These are phyloP conservation scores for Exserohilum turcica DNA, from an alignment of 2,329 filamentous ascomycete species.

Conservation along the genomic window DNA sequence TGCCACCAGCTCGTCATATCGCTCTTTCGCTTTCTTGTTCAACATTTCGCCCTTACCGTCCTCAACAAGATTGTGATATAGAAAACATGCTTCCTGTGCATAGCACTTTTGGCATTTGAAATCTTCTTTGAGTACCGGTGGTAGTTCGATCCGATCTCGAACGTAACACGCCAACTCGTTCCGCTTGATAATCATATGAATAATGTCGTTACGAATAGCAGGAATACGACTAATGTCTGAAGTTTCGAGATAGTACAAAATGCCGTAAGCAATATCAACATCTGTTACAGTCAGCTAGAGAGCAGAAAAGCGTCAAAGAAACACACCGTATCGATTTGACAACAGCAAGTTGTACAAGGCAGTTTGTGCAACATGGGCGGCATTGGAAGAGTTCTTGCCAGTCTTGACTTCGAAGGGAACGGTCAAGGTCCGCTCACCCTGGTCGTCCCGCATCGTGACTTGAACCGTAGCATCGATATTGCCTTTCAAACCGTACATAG, in stretches of 20 bases:
- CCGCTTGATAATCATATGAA: slow-evolving; percentile 95
- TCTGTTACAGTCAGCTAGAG: slow-evolving; percentile 56
- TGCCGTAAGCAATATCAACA: slow-evolving; percentile 84
- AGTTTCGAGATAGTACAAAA: slow-evolving; percentile 94
- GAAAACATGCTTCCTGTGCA: slow-evolving; percentile 86
- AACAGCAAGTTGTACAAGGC: slow-evolving; percentile 90
- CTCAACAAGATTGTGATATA: slow-evolving; percentile 90
- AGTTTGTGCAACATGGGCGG: slow-evolving; percentile 88
- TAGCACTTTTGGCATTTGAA: slow-evolving; percentile 87
- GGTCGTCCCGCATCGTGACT: slow-evolving; percentile 75
- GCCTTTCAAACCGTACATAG: slow-evolving; percentile 94
- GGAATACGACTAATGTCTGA: slow-evolving; percentile 86
- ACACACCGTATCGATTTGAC: slow-evolving; percentile 81
- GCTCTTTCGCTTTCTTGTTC: slow-evolving; percentile 76
- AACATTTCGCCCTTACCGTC: slow-evolving; percentile 80
- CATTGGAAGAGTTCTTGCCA: slow-evolving; percentile 76
- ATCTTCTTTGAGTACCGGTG: slow-evolving; percentile 82
- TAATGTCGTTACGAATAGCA: slow-evolving; percentile 82
- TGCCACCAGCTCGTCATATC: slow-evolving; percentile 79
- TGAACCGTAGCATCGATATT: slow-evolving; percentile 98
- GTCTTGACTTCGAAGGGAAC: slow-evolving; percentile 97
- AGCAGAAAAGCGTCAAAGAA: not conserved
- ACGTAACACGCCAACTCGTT: slow-evolving; percentile 88
- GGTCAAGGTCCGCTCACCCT: slow-evolving; percentile 71
- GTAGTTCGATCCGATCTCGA: slow-evolving; percentile 79